Evolutionary conservation across 2,329 filamentous ascomycete species (phyloP).

Genomic region (Akanthomyces uredinophilus): DNA sequence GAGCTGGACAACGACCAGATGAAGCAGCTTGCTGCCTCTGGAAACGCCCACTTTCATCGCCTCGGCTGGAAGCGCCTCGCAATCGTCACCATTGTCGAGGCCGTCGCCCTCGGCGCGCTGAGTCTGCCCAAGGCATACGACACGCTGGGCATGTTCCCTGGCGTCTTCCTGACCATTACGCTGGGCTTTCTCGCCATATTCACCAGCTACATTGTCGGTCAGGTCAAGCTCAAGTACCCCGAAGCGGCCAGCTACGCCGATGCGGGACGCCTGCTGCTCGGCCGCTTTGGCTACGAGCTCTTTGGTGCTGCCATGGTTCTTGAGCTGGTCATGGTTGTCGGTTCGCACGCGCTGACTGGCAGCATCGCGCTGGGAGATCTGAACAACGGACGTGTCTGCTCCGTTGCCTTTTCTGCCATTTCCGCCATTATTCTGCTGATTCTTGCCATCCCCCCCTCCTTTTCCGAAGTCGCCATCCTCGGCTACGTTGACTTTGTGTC

Average conservation of each 20-base stretch:
- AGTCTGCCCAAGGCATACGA: slow-evolving; percentile 41
- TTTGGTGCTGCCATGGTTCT: slow-evolving; percentile 51
- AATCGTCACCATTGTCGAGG: slow-evolving; percentile 45
- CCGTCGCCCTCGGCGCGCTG: slow-evolving; percentile 45
- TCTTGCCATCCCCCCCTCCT: slow-evolving; percentile 35
- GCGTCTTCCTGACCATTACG: slow-evolving; percentile 20
- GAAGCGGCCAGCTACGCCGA: slow-evolving; percentile 59
- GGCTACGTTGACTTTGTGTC: slow-evolving; percentile 49
- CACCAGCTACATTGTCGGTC: slow-evolving; percentile 18
- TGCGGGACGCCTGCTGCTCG: slow-evolving; percentile 53
- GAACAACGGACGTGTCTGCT: slow-evolving; percentile 43
- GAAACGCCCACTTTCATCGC: slow-evolving; percentile 40
- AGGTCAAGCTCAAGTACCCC: slow-evolving; percentile 38
- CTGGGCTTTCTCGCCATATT: slow-evolving; percentile 19
- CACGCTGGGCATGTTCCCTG: slow-evolving; percentile 32
- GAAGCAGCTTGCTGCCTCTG: slow-evolving; percentile 36
- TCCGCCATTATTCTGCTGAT: slow-evolving; percentile 33
- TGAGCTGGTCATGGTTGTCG: slow-evolving; percentile 61
- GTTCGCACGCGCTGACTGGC: slow-evolving; percentile 62
- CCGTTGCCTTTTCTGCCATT: slow-evolving; percentile 33
- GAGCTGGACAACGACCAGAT: slow-evolving; percentile 24
- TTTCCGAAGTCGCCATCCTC: slow-evolving; percentile 34
- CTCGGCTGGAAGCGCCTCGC: slow-evolving; percentile 48
- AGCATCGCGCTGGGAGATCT: slow-evolving; percentile 58
- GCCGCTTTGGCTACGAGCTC: slow-evolving; percentile 51